Evolutionary conservation across 129 eudicot genomes (phyloP).

Genomic region (Dittrichia graveolens): DNA sequence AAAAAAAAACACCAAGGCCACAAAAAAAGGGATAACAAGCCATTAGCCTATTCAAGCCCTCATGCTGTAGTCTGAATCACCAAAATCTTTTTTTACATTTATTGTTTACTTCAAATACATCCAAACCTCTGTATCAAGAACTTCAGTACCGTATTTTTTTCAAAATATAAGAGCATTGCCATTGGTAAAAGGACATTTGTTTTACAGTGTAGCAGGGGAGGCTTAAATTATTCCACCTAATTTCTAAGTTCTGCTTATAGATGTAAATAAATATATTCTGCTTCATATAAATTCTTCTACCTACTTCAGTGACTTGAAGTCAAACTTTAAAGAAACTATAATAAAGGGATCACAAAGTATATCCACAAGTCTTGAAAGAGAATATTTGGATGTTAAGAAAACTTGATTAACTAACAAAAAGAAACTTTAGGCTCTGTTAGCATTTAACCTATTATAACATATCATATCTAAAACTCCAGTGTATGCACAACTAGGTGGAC

Average conservation of each 20-base stretch:
- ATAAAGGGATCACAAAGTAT: background rate
- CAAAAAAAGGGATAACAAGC: too few relatives aligned
- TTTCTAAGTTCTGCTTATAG: constrained; percentile 4
- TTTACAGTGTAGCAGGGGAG: constrained; percentile 1
- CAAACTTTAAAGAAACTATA: too few relatives aligned
- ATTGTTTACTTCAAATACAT: background rate
- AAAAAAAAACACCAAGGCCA: too few relatives aligned
- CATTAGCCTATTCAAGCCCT: background rate
- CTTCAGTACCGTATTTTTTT: background rate
- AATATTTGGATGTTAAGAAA: background rate
- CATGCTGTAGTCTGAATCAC: constrained; percentile 2
- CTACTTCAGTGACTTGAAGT: background rate
- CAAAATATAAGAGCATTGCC: constrained; percentile 1
- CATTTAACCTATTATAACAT: background rate
- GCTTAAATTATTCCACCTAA: background rate
- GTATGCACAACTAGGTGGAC: background rate
- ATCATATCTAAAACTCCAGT: constrained; percentile 5
- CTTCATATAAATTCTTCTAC: background rate
- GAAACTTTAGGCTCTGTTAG: constrained; percentile 11
- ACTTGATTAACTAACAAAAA: constrained; percentile 6
- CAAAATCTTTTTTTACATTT: background rate
- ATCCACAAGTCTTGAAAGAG: constrained; percentile 7
- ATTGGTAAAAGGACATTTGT: background rate
- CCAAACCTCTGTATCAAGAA: background rate
- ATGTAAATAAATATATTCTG: background rate